Evolutionary conservation across 164 flowering plant species (phyloP).

Genomic region (Umbellularia californica): DNA sequence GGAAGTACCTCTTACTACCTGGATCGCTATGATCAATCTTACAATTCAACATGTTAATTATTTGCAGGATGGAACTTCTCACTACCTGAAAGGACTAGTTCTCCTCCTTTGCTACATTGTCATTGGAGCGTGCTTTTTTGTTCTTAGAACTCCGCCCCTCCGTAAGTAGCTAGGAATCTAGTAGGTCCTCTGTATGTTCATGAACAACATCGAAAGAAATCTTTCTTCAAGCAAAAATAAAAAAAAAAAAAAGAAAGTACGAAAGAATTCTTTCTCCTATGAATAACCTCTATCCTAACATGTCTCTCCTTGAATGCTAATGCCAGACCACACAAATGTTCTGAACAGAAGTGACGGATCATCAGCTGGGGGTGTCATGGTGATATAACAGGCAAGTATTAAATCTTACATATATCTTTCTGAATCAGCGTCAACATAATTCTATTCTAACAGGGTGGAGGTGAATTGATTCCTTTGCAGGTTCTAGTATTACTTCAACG

Average conservation of each 20-base stretch:
- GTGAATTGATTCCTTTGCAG: neutral
- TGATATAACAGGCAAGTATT: constrained; percentile 5
- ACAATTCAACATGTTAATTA: neutral
- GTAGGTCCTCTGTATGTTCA: no score
- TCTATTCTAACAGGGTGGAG: neutral
- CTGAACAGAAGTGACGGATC: constrained; percentile 8
- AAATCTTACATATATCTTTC: neutral
- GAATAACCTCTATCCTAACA: neutral
- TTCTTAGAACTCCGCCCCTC: constrained; percentile 33
- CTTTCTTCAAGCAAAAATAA: neutral
- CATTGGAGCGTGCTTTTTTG: constrained; percentile 58
- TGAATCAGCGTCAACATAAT: neutral
- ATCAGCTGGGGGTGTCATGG: constrained; percentile 2
- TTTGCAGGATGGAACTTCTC: constrained; percentile 75
- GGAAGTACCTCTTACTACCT: no score
- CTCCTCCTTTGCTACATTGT: constrained; percentile 58
- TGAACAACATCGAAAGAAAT: neutral
- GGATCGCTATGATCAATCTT: neutral
- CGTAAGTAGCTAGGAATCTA: constrained; percentile 16
- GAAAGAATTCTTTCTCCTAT: neutral
- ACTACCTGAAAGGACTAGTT: constrained; percentile 77
- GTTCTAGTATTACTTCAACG: neutral
- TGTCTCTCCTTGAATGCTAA: neutral
- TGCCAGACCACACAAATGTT: constrained; percentile 15
- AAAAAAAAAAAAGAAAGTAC: neutral